These are phyloP conservation scores for Metarhizium album DNA, from an alignment of 2,329 filamentous ascomycete species.

Conservation along the genomic window DNA sequence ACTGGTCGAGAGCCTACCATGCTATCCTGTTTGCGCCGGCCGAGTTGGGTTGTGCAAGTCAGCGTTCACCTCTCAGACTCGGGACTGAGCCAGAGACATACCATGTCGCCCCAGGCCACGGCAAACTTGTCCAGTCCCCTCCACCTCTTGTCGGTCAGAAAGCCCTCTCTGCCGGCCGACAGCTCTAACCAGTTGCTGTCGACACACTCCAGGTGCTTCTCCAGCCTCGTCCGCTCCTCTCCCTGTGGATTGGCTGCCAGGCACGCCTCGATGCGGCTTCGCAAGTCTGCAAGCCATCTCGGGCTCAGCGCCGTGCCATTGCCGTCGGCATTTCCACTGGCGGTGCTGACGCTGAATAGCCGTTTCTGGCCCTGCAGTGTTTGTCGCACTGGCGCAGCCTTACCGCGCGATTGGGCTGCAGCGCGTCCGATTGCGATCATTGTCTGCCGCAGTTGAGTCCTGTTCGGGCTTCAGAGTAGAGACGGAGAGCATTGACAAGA, in stretches of 20 bases:
- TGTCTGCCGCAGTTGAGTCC: background rate
- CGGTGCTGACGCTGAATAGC: background rate
- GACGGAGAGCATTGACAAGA: background rate
- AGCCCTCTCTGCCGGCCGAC: slow-evolving; percentile 65
- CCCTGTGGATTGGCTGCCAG: background rate
- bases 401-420: background rate
- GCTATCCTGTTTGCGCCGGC: slow-evolving; percentile 27
- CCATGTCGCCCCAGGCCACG: slow-evolving; percentile 82
- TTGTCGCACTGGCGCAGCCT: background rate
- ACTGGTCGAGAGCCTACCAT: slow-evolving; percentile 37
- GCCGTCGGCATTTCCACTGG: background rate
- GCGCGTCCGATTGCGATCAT: background rate
- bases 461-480: background rate
- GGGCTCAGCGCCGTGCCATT: slow-evolving; percentile 10
- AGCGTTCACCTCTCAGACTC: background rate
- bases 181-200: slow-evolving; percentile 55
- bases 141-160: slow-evolving; percentile 47
- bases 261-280: slow-evolving; percentile 11
- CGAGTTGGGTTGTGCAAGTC: background rate
- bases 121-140: slow-evolving; percentile 53
- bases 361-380: background rate
- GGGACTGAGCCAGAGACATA: slow-evolving; percentile 26
- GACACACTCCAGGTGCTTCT: slow-evolving; percentile 11
- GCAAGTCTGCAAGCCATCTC: slow-evolving; percentile 19
- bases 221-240: slow-evolving; percentile 5